Evolutionary conservation across 2,329 filamentous ascomycete species (phyloP), one percentile per base, ranked within the genome.

Genomic region (Ampelomyces quisqualis): DNA sequence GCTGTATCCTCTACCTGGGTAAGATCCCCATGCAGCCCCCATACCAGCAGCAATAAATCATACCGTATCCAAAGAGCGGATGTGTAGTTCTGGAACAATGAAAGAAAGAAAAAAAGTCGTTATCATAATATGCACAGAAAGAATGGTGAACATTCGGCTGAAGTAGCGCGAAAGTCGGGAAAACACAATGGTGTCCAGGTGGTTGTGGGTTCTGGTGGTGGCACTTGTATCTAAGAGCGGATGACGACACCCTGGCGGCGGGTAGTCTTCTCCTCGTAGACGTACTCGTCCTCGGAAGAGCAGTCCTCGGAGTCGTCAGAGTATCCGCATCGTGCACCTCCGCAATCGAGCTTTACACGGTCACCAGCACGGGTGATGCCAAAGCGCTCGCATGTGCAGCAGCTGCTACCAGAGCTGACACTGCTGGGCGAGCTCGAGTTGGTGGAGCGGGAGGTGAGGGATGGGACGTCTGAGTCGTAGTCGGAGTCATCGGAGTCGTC

Each of bases 331-430:
- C 88, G 85, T 48, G 83, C 77, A 57, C 91, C 91, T 58, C 90
- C 90, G 66, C 91, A 97, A 80, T 96, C 90, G 70, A 96, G 83
- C 80, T 91, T 93, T 79, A 97, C 86, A 63, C 90, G 85, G 71
- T 94, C 86, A 65, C 90, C 90, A 70, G 85, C 84, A 73, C 90
- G 87, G 53, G 90, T 96, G 77, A 97, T 95, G 60, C 90, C 91
- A 76, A 93, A 96, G 74, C 90, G 88, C 72, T 96, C 89, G 75
- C 91, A 97, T 53, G 85, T 90, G 82, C 93, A 97, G 68, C 79
- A 80, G 63, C 70, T 69, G 43, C 60, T 70, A 36, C 69, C 67
- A 45, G 73, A 74, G 47, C 73, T 75, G 58, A 82, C 77, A 53
- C 79, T 84, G 73, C 82, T 83, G 62, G 86, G 86, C 38, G 50